These are phyloP conservation scores for Diaporthe sp. DNA, from an alignment of 2,329 filamentous ascomycete genomes.

Conservation along the genomic window DNA sequence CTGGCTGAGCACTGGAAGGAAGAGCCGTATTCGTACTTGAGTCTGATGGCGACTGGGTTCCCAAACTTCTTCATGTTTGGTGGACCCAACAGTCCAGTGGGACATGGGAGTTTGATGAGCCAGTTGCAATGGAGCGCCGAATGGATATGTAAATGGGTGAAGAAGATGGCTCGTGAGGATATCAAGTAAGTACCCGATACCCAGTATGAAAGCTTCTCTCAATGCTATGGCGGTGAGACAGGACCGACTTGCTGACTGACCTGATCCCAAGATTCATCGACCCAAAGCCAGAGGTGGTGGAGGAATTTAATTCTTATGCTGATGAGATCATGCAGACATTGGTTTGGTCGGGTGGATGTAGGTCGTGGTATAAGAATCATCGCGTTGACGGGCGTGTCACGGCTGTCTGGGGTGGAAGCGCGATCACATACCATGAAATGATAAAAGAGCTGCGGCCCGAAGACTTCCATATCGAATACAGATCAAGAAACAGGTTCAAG, in stretches of 20 bases:
- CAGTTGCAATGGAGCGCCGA: constrained; percentile 34
- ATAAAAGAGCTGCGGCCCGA: constrained; percentile 30
- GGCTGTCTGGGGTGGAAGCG: constrained; percentile 36
- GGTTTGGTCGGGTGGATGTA: constrained; percentile 36
- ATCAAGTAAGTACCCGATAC: constrained; percentile 23
- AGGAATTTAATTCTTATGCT: constrained; percentile 28
- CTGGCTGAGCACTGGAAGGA: constrained; percentile 69
- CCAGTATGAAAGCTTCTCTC: no score
- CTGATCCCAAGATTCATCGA: constrained; percentile 6
- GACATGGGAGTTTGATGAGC: constrained; percentile 26
- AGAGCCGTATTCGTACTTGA: constrained; percentile 76
- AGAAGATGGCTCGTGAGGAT: constrained; percentile 37
- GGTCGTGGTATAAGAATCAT: constrained; percentile 37
- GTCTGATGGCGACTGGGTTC: constrained; percentile 71
- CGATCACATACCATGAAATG: constrained; percentile 31
- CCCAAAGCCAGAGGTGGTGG: constrained; percentile 35
- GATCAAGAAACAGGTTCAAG: constrained; percentile 33
- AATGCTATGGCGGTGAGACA: not conserved
- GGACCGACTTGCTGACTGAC: not conserved
- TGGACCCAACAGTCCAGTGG: constrained; percentile 29
- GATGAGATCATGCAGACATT: constrained; percentile 39
- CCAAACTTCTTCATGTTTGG: constrained; percentile 68
- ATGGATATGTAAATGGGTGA: constrained; percentile 31
- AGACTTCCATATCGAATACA: constrained; percentile 38
- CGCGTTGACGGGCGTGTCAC: constrained; percentile 39